A percentile compares a stretch with the other conserved stretches of the same genome.
phyloP scores from a whole-genome alignment of 1,139 yeast species.

The Zygoascus hellenicus region DNA sequence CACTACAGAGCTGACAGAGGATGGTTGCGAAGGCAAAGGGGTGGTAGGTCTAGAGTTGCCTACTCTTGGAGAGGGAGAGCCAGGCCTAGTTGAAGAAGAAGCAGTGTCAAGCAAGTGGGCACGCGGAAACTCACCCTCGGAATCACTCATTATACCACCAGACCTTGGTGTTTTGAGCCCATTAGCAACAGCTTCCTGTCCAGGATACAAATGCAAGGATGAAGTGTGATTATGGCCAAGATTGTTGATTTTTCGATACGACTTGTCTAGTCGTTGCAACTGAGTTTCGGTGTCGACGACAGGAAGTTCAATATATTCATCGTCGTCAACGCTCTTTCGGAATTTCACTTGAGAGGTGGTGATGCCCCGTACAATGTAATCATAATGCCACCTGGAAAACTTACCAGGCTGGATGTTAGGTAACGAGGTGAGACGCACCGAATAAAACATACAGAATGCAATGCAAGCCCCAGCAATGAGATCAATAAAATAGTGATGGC shows the following conservation, averaged over 20 bases:
- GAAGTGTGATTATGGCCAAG: constrained; percentile 5
- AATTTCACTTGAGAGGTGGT: constrained; percentile 24
- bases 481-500: constrained; percentile 93
- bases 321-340: constrained; percentile 31
- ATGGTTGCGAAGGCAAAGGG: neutral
- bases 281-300: constrained; percentile 14
- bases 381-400: constrained; percentile 85
- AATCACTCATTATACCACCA: neutral
- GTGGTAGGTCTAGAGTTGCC: constrained; percentile 4
- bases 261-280: constrained; percentile 6
- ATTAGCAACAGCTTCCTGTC: constrained; percentile 1
- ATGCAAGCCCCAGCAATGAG: constrained; percentile 84
- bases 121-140: neutral
- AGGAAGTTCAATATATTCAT: constrained; percentile 24
- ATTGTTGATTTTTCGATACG: constrained; percentile 3
- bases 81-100: neutral
- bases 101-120: neutral
- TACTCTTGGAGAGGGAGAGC: neutral
- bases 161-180: neutral
- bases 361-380: constrained; percentile 36
- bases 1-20: neutral
- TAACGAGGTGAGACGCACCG: constrained; percentile 65
- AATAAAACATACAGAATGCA: constrained; percentile 63
- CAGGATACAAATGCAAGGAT: constrained; percentile 5
- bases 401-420: constrained; percentile 61